Evolutionary conservation across 192 early-diverging fungal species (phyloP), one percentile per base, ranked within the genome.

Genomic region (Phycomyces blakesleeanus): DNA sequence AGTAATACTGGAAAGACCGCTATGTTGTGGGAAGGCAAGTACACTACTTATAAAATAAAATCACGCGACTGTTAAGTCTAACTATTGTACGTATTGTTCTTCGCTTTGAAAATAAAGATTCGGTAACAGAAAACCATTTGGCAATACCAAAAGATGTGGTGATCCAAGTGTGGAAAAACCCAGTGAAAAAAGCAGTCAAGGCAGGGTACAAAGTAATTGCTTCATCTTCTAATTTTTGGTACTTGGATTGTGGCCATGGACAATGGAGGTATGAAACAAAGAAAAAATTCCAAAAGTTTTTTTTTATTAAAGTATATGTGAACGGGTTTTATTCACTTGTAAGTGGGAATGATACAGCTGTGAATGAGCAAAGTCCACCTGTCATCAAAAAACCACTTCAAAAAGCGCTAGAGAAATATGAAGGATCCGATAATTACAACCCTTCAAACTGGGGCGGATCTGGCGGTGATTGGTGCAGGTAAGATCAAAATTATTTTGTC

Each of bases 201-300:
- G 41, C 41, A 34, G 89, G 89, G 8, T 80, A 92, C 75, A 76
- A 78, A 24, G 85, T 86, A 8, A 80, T 92, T 64, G 82, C 87
- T 3, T 84, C 84, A 26, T 77, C 74, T 12, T 80, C 78, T 6
- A 83, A 83, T 40, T 83, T 83, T 53, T 87, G 85, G 83, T 92
- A 90, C 55, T 71, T 92, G 66, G 91, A 92, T 75, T 92, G 89
- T 68, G 88, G 89, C 6, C 85, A 85, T 61, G 89, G 91, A 5
- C 76, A 76, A 39, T 92, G 89, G 91, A 66, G 61, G 81, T 26
- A 81, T 78, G 69, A 63, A 40, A 34, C 29, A 34, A 34, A 34
- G 29, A 34, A 2, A 34, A 7, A 2, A 34, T 34, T 34, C 29
- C 7, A 34, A 34, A 2, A 34, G 7, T n/a, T n/a, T n/a, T n/a